Evolutionary conservation across 495 filamentous ascomycete genomes (phyloP), one percentile per base, ranked within the genome.

Genomic region (Trichoderma parareesei): DNA sequence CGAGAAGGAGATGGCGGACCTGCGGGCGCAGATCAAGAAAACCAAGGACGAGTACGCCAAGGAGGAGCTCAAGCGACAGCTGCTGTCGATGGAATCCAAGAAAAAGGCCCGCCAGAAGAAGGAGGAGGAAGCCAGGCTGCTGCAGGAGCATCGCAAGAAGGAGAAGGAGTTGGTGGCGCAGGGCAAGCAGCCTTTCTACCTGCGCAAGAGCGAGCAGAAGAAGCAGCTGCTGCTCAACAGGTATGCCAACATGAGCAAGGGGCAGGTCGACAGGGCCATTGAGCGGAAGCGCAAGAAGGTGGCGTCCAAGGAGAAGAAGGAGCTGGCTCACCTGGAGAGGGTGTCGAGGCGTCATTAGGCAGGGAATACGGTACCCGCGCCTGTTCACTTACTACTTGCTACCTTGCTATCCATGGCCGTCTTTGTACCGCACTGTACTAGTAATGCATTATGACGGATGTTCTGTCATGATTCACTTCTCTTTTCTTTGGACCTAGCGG

Each of bases 131-230:
- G 75, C 80, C 65, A 80, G 85, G 66, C 74, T 97, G 10, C 63
- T 90, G 42, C 78, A 82, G 38, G 84, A 88, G 73, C 92, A 96
- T 74, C 84, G 88, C 68, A 86, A 83, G 77, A 79, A 86, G 70
- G 94, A 98, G 83, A 90, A 90, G 76, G 88, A 92, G 74, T 74
- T 88, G 64, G 85, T 98, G 38, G 83, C 81, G 69, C 84, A 92
- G 76, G 94, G 94, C 33, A 97, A 98, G 85, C 87, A 86, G 80
- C 93, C 93, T 6, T 98, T 92, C 72, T 96, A 88, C 72, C 78
- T 97, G 67, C 98, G 98, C 84, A 86, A 88, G 76, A 86, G 84
- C 65, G 92, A 97, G 76, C 81, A 92, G 76, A 96, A 95, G 85
- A 92, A 92, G 77, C 75, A 86, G 72, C 79, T 91, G 38, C 76